Conservation (phyloP, 441 rosid genomes). For the Kokia cookei region DNA sequence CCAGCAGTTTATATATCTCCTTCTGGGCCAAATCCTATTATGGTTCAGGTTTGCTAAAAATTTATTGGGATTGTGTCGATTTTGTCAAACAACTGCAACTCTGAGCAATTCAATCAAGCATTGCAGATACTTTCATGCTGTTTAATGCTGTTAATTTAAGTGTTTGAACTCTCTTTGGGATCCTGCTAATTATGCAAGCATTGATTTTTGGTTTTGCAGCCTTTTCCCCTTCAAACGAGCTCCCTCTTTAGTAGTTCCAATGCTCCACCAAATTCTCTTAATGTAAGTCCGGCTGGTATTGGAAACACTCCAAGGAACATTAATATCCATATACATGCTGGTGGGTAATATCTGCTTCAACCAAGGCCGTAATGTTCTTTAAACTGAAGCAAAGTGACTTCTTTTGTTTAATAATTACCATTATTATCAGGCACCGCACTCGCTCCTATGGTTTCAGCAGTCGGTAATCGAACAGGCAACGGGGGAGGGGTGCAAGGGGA, state of each 20-base stretch:
- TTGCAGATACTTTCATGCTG: not conserved
- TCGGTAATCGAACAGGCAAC: slow-evolving; percentile 45
- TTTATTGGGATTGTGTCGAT: not conserved
- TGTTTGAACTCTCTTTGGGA: not conserved
- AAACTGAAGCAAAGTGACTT: not conserved
- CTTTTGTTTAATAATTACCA: not conserved
- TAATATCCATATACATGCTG: slow-evolving; percentile 97
- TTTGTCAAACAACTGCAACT: not conserved
- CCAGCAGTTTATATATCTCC: slow-evolving; percentile 84
- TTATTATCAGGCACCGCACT: slow-evolving; percentile 42
- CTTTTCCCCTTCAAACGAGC: slow-evolving; percentile 79
- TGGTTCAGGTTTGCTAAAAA: slow-evolving; percentile 71
- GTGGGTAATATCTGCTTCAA: slow-evolving; percentile 37
- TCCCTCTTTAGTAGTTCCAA: slow-evolving; percentile 59
- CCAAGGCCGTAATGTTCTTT: not conserved
- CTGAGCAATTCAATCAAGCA: not conserved
- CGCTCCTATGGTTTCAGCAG: slow-evolving; percentile 54
- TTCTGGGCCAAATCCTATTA: slow-evolving; percentile 69
- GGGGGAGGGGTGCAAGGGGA: slow-evolving; percentile 51
- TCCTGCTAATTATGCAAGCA: not conserved
- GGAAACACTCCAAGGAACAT: slow-evolving; percentile 70
- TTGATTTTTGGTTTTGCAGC: slow-evolving; percentile 45
- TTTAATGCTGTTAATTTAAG: not conserved
- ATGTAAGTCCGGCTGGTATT: slow-evolving; percentile 50
- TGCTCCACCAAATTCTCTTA: slow-evolving; percentile 43